Evolutionary conservation across 108 stramenopile genomes (phyloP).

Genomic region (Cyclotella cryptica): DNA sequence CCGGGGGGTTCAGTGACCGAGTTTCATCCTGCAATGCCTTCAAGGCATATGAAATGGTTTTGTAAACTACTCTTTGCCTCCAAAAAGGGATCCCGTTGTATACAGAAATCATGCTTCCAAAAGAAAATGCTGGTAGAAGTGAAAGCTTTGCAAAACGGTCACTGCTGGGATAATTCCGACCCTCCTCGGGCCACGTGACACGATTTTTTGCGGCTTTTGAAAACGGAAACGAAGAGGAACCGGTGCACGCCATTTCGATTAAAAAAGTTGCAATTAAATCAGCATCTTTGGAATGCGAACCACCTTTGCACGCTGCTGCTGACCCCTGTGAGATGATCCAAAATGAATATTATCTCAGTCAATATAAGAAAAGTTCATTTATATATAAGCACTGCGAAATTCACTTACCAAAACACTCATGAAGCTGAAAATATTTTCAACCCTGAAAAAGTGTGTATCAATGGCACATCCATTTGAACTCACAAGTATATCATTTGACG

Average conservation of each 20-base stretch:
- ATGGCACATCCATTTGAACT: slow-evolving; percentile 11
- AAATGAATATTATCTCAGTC: background rate
- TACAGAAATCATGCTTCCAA: slow-evolving; percentile 58
- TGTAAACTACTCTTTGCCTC: slow-evolving; percentile 57
- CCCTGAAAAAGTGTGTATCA: slow-evolving; percentile 7
- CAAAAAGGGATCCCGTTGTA: slow-evolving; percentile 57
- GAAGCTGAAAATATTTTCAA: slow-evolving; percentile 41
- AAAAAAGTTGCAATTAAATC: slow-evolving; percentile 69
- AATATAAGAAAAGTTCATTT: background rate
- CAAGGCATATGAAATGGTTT: slow-evolving; percentile 38
- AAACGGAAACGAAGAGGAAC: slow-evolving; percentile 46
- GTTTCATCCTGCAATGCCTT: slow-evolving; percentile 48
- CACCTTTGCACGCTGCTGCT: slow-evolving; percentile 70
- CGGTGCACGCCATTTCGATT: slow-evolving; percentile 63
- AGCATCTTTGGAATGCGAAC: slow-evolving; percentile 52
- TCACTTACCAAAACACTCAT: slow-evolving; percentile 39
- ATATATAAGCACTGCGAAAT: background rate
- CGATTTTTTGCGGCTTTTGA: slow-evolving; percentile 3
- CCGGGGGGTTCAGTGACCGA: slow-evolving; percentile 45
- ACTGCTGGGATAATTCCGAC: slow-evolving; percentile 26
- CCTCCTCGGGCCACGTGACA: slow-evolving; percentile 21
- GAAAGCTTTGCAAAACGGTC: slow-evolving; percentile 34
- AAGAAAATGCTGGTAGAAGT: slow-evolving; percentile 49
- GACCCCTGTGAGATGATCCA: slow-evolving; percentile 30
- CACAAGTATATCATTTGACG: too few relatives aligned